A percentile compares a stretch with the other conserved stretches of the same genome.
Conservation (phyloP, 139 green algal genomes). For the Micromonas pusilla region DNA sequence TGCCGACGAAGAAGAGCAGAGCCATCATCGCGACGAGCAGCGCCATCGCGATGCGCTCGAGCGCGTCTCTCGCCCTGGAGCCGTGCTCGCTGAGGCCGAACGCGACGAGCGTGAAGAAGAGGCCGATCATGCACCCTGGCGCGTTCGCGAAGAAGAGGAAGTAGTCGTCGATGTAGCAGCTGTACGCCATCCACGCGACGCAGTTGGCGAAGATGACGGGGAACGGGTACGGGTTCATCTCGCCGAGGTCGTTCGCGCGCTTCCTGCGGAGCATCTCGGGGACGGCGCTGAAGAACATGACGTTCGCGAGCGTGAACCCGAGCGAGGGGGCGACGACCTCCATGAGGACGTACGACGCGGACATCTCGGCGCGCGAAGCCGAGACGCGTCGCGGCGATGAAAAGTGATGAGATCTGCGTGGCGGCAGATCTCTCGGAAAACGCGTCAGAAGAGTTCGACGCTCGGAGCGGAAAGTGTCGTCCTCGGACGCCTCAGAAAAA, state of each 20-base stretch:
- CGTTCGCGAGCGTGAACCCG: neutral
- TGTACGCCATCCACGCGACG: constrained; percentile 19
- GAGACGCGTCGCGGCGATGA: no score
- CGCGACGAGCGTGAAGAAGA: neutral
- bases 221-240: constrained; percentile 15
- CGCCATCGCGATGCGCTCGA: neutral
- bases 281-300: constrained; percentile 9
- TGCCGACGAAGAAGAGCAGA: neutral
- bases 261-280: neutral
- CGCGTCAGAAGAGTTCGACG: no score
- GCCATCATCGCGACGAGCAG: neutral
- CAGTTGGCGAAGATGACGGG: constrained; percentile 20
- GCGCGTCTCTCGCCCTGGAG: neutral
- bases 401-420: no score
- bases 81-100: neutral
- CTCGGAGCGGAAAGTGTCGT: no score
- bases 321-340: neutral
- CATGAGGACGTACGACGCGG: neutral
- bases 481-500: no score
- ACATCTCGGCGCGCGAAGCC: neutral
- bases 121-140: neutral
- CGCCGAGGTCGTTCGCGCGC: neutral
- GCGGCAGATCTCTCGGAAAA: no score
- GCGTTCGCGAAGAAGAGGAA: constrained; percentile 12
- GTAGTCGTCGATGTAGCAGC: neutral